Base-by-base conservation (phyloP, 805 yeast genomes). In the Candida fluviatilis region DNA sequence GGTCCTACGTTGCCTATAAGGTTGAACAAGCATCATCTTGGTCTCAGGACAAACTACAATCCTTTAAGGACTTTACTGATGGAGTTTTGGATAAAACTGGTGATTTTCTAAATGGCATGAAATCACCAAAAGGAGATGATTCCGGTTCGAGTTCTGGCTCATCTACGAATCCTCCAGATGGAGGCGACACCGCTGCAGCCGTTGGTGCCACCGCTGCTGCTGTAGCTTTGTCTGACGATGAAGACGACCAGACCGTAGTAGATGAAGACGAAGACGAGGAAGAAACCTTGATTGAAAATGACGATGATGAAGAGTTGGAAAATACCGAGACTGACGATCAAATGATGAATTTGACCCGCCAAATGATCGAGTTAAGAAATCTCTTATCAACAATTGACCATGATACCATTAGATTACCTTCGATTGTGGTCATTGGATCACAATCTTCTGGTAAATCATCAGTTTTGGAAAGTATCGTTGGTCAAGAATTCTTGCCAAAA, bases 391-490 rank as follows among this genome's bases (percentile, higher is more conserved):
- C 76, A 43, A 78, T 93, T 13, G 93, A 88, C 50, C 80, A 82
- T 40, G 88, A 87, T 26, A 76, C 87, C 10, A 68, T 93, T 35
- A 86, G 82, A 48, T 69, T 93, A 30, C 99, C 99, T 2, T 84
- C 97, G 0, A 93, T 93, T 51, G 98, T 93, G 21, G 99, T 93
- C 2, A 78, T 93, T 45, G 99, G 99, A 0, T 91, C 98, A 1
- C 99, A 93, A 66, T 85, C 95, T 5, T 86, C 96, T 31, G 99
- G 99, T 32, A 93, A 93, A 60, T 88, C 97, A 0, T 91, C 98
- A 1, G 99, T 93, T 1, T 71, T 93, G 34, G 99, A 93, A 59
- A 78, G 96, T 5, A 85, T 93, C 41, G 99, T 93, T 4, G 99
- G 99, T n/a, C 95, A 86, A 50, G 97, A 93, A 57, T 93, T 93